Percentiles rank a stretch among this genome's conserved stretches.
Conservation (phyloP, 106 monocot genomes). For the Apostasia shenzhenica region DNA sequence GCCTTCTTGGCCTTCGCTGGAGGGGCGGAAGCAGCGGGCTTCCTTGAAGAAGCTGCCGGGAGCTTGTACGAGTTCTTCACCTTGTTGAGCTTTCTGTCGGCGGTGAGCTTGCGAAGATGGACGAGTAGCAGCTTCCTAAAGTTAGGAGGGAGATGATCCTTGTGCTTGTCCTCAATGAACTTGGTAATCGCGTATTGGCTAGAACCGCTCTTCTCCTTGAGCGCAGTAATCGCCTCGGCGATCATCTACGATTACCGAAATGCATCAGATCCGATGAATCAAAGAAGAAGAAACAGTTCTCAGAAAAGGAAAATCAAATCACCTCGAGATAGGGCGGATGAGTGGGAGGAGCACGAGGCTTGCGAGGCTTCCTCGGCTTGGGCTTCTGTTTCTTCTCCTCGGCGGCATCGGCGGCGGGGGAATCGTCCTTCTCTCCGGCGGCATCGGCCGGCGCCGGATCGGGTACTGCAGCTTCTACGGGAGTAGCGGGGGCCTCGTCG, state of each 20-base stretch:
- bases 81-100: constrained; percentile 62
- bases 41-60: constrained; percentile 1
- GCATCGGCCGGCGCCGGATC: constrained; percentile 9
- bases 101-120: constrained; percentile 60
- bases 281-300: background rate
- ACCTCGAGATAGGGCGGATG: constrained; percentile 89
- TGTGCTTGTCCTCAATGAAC: constrained; percentile 74
- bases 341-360: constrained; percentile 25
- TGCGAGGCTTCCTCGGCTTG: constrained; percentile 40
- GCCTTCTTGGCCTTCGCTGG: constrained; percentile 22
- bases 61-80: constrained; percentile 83
- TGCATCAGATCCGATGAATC: background rate
- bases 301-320: background rate
- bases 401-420: constrained; percentile 8
- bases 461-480: constrained; percentile 2
- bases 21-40: background rate
- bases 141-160: constrained; percentile 47
- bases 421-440: background rate
- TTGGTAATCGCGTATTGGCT: constrained; percentile 80
- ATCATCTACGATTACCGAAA: constrained; percentile 53
- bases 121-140: constrained; percentile 62
- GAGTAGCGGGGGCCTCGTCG: constrained; percentile 12
- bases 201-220: constrained; percentile 86
- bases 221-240: constrained; percentile 43
- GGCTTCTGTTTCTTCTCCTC: constrained; percentile 22